Percentiles rank a stretch among this genome's conserved stretches.
Evolutionary conservation across 2,329 filamentous ascomycete species (phyloP).

Genomic region (Fusarium proliferatum): DNA sequence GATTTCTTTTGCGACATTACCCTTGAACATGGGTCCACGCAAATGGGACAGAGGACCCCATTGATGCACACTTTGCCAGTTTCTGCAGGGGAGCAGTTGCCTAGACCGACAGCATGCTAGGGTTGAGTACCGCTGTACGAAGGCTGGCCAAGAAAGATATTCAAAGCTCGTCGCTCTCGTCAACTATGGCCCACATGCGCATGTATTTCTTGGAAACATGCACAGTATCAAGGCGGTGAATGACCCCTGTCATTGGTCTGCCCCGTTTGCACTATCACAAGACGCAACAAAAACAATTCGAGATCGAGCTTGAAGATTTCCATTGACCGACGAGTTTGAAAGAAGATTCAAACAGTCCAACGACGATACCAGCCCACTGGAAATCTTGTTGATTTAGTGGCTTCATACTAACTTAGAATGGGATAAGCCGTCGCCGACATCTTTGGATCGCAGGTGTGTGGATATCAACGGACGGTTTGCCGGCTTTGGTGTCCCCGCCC

Average conservation of each 20-base stretch:
- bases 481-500: conserved; percentile 17
- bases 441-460: conserved; percentile 35
- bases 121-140: conserved; percentile 18
- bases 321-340: conserved; percentile 7
- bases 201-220: conserved; percentile 17
- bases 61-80: conserved; percentile 30
- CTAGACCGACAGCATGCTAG: conserved; percentile 28
- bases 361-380: conserved; percentile 30
- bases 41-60: conserved; percentile 35
- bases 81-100: conserved; percentile 41
- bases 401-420: conserved; percentile 35
- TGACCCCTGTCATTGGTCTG: not conserved
- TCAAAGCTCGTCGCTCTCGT: conserved; percentile 28
- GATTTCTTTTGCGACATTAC: conserved; percentile 42
- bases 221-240: conserved; percentile 25
- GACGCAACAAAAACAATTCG: conserved; percentile 1
- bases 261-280: not conserved
- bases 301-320: conserved; percentile 3
- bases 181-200: conserved; percentile 20
- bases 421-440: conserved; percentile 24
- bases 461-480: conserved; percentile 20
- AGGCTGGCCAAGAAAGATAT: conserved; percentile 26
- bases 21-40: conserved; percentile 38
- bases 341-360: conserved; percentile 8
- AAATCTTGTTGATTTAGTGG: conserved; percentile 32